Percentiles rank a stretch among this genome's conserved stretches.
These are phyloP conservation scores for Petunia secreta DNA, from an alignment of 257 asterid genomes.

Conservation along the genomic window DNA sequence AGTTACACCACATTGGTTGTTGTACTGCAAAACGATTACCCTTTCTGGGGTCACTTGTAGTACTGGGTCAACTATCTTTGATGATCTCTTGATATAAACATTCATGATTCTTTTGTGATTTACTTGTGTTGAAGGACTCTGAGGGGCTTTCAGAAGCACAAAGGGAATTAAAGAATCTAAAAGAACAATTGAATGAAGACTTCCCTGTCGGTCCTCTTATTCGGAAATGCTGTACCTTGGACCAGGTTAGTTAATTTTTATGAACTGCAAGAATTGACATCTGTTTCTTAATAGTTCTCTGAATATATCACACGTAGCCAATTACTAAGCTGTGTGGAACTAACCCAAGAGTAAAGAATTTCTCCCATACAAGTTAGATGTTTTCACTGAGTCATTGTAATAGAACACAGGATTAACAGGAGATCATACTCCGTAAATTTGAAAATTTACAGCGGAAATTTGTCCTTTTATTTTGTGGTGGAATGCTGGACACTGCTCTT, in stretches of 20 bases:
- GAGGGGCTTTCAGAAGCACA: conserved; percentile 89
- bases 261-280: not conserved
- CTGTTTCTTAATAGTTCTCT: not conserved
- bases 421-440: conserved; percentile 7
- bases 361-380: not conserved
- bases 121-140: conserved; percentile 57
- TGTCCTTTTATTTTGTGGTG: not conserved
- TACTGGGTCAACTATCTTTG: not conserved
- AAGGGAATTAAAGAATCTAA: conserved; percentile 68
- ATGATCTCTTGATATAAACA: not conserved
- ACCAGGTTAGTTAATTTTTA: conserved; percentile 60
- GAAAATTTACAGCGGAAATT: not conserved
- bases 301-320: not conserved
- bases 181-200: conserved; percentile 81
- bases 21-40: not conserved
- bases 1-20: not conserved
- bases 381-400: not conserved
- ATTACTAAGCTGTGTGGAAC: not conserved
- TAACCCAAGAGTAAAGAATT: not conserved
- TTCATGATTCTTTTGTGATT: conserved; percentile 23
- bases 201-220: conserved; percentile 93
- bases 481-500: no score
- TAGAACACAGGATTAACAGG: conserved; percentile 4
- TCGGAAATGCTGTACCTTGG: conserved; percentile 87
- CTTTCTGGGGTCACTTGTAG: conserved; percentile 11